phyloP scores from a whole-genome alignment of 164 flowering plant species.

The Hamamelis virginiana region DNA sequence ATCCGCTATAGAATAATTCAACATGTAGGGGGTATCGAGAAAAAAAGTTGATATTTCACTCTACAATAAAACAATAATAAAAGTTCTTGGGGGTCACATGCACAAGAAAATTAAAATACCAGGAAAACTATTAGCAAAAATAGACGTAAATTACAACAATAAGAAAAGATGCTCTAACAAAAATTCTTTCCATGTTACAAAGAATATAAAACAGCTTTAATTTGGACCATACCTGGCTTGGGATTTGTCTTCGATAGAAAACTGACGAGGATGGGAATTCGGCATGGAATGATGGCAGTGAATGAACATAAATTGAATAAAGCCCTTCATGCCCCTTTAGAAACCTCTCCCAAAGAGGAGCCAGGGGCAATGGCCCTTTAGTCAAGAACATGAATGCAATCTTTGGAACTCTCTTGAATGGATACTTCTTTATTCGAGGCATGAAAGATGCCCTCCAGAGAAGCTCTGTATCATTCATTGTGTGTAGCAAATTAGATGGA shows the following conservation, averaged over 20 bases:
- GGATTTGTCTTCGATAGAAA: slow-evolving; percentile 48
- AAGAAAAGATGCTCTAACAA: background rate
- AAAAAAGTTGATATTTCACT: no score
- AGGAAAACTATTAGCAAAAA: background rate
- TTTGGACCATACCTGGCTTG: slow-evolving; percentile 51
- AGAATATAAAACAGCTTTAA: background rate
- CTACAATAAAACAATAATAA: no score
- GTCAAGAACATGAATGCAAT: slow-evolving; percentile 68
- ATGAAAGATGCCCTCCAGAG: slow-evolving; percentile 54
- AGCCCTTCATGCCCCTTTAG: slow-evolving; percentile 48
- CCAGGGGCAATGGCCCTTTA: slow-evolving; percentile 51
- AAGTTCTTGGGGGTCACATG: no score
- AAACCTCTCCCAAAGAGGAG: slow-evolving; percentile 68
- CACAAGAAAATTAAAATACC: no score
- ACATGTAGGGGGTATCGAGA: no score
- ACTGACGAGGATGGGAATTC: slow-evolving; percentile 35
- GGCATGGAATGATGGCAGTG: slow-evolving; percentile 39
- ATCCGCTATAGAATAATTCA: no score
- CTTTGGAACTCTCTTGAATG: slow-evolving; percentile 49
- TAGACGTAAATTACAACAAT: background rate
- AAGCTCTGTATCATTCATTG: slow-evolving; percentile 53
- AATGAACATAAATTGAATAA: slow-evolving; percentile 56
- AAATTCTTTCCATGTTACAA: no score
- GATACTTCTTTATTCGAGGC: slow-evolving; percentile 37
- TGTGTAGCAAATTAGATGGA: slow-evolving; percentile 37